Base-by-base conservation (phyloP, 805 yeast species). In the Wickerhamiella azymoides region DNA sequence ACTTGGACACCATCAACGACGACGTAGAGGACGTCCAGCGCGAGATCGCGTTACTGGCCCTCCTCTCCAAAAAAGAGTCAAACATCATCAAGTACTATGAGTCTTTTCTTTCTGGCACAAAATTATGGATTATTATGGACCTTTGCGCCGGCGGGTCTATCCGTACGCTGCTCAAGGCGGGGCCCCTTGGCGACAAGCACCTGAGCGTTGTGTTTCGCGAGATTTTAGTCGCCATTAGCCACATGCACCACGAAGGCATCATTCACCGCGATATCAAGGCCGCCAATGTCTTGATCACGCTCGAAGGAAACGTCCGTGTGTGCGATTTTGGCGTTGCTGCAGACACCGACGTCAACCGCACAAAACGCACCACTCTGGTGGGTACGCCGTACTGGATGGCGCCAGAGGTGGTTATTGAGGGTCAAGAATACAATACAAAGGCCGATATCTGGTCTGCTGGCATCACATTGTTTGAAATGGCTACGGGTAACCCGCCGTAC, bases 321-420 rank as follows among this genome's bases (percentile, higher is more conserved):
- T 89, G 97, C 70, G 99, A 92, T 62, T 92, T 92, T 64, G 99
- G 99, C 27, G 98, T 93, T 18, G 98, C 99, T 0, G 96, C 96
- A 1, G 89, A 85, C 59, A 67, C 88, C 38, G 76, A 93, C 2
- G 72, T 88, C 32, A 73, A 79, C 33, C 76, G 78, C 16, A 61
- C 79, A 39, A 84, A 86, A 59, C 71, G 98, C 55, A 83, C 89
- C 30, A 92, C 98, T 0, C 86, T 93, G 76, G 97, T 95, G 3
- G 72, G 72, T 16, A 68, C 72, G 7, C 72, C 72, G 7, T 68
- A 68, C 54, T 68, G 72, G 72, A 92, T 68, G 94, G 72, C 72
- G 1, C 72, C 72, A 6, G 72, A 68, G 50, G 72, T 68, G 24
- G 67, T 68, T 39, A 59, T 61, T 10, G 72, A 68, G 52, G 72